phyloP scores from a whole-genome alignment of 2,329 filamentous ascomycete species.

The Fusarium sacchari region DNA sequence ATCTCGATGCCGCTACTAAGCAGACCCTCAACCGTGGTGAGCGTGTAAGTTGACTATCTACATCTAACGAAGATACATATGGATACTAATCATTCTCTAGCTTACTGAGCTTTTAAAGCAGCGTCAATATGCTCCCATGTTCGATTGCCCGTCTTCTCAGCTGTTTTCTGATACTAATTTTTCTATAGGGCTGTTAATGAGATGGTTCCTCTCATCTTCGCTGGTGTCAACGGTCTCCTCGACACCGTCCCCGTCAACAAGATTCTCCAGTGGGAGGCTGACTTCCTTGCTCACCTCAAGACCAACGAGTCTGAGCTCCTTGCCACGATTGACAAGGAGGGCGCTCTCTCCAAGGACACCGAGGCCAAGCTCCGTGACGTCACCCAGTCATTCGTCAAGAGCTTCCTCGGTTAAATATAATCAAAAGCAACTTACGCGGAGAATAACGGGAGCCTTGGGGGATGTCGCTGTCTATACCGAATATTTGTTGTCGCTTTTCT shows the following conservation, averaged over 20 bases:
- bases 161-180: neutral
- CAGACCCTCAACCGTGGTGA: constrained; percentile 98
- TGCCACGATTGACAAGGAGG: constrained; percentile 92
- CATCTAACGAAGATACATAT: fast-evolving
- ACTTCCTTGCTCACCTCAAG: constrained; percentile 93
- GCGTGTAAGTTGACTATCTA: constrained; percentile 71
- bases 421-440: constrained; percentile 44
- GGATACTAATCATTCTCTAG: constrained; percentile 52
- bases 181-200: constrained; percentile 79
- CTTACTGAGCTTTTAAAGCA: constrained; percentile 99
- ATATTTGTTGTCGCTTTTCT: constrained; percentile 57
- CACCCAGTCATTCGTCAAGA: constrained; percentile 87
- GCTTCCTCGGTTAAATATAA: constrained; percentile 73
- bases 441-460: constrained; percentile 48
- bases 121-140: constrained; percentile 98
- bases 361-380: constrained; percentile 85
- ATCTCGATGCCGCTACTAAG: constrained; percentile 98
- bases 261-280: constrained; percentile 92
- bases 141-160: neutral
- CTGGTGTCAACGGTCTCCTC: constrained; percentile 97
- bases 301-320: constrained; percentile 88
- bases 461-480: constrained; percentile 61
- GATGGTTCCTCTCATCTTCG: constrained; percentile 99
- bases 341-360: constrained; percentile 92
- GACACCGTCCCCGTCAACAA: constrained; percentile 89